Conservation (phyloP, 2,329 filamentous ascomycete genomes). For the Aspergillus fijiensis region DNA sequence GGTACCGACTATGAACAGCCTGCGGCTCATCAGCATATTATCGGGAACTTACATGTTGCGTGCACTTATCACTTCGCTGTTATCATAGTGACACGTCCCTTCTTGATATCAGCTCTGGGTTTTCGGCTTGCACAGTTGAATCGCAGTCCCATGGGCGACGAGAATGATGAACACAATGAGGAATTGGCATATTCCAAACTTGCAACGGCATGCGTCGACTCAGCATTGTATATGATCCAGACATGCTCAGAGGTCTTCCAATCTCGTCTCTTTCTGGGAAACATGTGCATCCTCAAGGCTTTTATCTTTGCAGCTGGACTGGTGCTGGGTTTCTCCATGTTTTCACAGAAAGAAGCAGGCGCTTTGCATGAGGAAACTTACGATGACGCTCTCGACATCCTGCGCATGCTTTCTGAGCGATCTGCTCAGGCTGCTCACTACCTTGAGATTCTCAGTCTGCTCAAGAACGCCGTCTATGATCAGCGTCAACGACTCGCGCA, state of each 20-base stretch:
- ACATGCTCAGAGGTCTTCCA: conserved; percentile 53
- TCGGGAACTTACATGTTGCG: conserved; percentile 56
- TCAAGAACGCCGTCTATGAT: conserved; percentile 48
- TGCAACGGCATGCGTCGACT: conserved; percentile 56
- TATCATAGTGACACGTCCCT: conserved; percentile 57
- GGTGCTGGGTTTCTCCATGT: conserved; percentile 57
- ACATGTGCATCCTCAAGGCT: conserved; percentile 61
- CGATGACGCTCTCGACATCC: conserved; percentile 50
- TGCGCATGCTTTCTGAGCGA: conserved; percentile 49
- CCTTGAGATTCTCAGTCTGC: conserved; percentile 53
- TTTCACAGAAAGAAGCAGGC: conserved; percentile 50
- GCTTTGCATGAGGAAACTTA: conserved; percentile 47
- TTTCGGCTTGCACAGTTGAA: conserved; percentile 33
- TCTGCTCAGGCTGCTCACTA: conserved; percentile 60
- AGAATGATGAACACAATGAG: conserved; percentile 20
- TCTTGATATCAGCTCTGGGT: conserved; percentile 53
- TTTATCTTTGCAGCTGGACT: conserved; percentile 59
- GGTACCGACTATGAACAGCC: conserved; percentile 18
- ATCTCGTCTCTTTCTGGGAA: conserved; percentile 48
- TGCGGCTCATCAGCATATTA: conserved; percentile 36
- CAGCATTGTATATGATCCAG: conserved; percentile 56
- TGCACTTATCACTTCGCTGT: conserved; percentile 61
- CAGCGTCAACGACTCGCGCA: conserved; percentile 37
- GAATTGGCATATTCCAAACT: conserved; percentile 39
- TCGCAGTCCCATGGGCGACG: conserved; percentile 24